These are phyloP conservation scores for Teratosphaeria destructans DNA, from an alignment of 2,329 filamentous ascomycete genomes.

Conservation along the genomic window DNA sequence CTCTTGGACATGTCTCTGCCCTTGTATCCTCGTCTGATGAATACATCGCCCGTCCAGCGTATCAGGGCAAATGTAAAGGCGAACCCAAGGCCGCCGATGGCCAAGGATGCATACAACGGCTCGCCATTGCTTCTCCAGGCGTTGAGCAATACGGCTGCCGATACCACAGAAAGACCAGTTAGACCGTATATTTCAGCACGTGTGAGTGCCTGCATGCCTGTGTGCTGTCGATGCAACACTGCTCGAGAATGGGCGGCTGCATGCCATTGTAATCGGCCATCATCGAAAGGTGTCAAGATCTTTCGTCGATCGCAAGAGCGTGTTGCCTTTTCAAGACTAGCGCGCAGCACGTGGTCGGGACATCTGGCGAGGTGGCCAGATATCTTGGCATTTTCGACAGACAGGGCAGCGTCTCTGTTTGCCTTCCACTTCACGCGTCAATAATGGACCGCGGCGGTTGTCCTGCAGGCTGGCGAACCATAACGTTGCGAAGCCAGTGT, in stretches of 20 bases:
- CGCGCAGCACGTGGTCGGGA: background rate
- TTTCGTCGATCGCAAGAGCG: background rate
- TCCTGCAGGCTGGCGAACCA: too few species aligned
- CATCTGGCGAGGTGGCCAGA: background rate
- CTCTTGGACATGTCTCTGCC: conserved; percentile 80
- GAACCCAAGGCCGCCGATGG: conserved; percentile 78
- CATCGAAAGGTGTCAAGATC: background rate
- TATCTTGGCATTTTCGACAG: background rate
- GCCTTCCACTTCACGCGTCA: too few species aligned
- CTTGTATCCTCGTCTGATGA: conserved; percentile 79
- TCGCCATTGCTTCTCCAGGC: conserved; percentile 79
- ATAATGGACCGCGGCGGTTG: too few species aligned
- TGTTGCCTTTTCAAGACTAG: background rate
- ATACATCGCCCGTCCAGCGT: conserved; percentile 82
- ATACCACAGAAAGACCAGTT: conserved; percentile 55
- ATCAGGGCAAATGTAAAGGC: conserved; percentile 74
- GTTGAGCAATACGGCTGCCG: conserved; percentile 64
- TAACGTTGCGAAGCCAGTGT: too few species aligned
- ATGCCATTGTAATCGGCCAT: background rate
- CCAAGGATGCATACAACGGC: conserved; percentile 77
- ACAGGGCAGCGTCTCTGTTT: too few species aligned
- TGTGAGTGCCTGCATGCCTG: conserved; percentile 31
- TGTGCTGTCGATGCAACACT: background rate
- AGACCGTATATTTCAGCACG: conserved; percentile 47
- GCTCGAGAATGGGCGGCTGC: background rate